Conservation (phyloP, 2,329 filamentous ascomycete genomes). For the Bipolaris gigantea region DNA sequence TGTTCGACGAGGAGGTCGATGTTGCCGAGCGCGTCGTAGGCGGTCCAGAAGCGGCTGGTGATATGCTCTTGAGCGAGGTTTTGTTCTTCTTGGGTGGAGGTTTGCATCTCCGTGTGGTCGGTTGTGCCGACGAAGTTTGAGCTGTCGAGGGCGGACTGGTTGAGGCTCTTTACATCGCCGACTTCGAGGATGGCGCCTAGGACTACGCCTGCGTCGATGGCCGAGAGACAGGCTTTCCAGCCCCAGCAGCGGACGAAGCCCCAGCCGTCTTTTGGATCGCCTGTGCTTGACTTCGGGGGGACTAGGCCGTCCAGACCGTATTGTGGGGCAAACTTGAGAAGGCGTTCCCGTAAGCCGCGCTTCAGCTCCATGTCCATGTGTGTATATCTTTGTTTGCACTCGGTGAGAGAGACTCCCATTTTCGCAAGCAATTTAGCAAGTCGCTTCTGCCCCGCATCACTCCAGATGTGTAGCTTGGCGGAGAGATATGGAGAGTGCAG, state of each 20-base stretch:
- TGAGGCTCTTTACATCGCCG: conserved; percentile 59
- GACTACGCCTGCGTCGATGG: conserved; percentile 91
- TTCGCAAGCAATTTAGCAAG: conserved; percentile 94
- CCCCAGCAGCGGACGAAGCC: conserved; percentile 97
- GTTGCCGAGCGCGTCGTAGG: conserved; percentile 58
- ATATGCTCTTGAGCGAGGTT: conserved; percentile 50
- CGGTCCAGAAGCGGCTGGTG: conserved; percentile 59
- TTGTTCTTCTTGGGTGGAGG: conserved; percentile 23
- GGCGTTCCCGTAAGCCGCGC: conserved; percentile 77
- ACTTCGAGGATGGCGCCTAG: conserved; percentile 92
- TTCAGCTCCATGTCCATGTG: conserved; percentile 99
- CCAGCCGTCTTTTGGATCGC: conserved; percentile 84
- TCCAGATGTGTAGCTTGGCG: conserved; percentile 91
- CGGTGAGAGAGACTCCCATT: conserved; percentile 92
- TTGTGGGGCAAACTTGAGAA: conserved; percentile 87
- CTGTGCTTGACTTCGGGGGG: conserved; percentile 65
- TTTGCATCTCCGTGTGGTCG: conserved; percentile 30
- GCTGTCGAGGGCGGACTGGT: conserved; percentile 36
- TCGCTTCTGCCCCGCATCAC: conserved; percentile 81
- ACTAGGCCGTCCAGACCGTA: conserved; percentile 95
- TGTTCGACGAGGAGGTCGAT: conserved; percentile 74
- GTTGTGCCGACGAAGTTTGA: conserved; percentile 34
- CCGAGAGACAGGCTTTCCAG: conserved; percentile 91
- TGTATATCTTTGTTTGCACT: conserved; percentile 93
- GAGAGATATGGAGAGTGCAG: conserved; percentile 94